Conservation (phyloP, 805 yeast genomes). For the Nakazawaea laoshanensis region DNA sequence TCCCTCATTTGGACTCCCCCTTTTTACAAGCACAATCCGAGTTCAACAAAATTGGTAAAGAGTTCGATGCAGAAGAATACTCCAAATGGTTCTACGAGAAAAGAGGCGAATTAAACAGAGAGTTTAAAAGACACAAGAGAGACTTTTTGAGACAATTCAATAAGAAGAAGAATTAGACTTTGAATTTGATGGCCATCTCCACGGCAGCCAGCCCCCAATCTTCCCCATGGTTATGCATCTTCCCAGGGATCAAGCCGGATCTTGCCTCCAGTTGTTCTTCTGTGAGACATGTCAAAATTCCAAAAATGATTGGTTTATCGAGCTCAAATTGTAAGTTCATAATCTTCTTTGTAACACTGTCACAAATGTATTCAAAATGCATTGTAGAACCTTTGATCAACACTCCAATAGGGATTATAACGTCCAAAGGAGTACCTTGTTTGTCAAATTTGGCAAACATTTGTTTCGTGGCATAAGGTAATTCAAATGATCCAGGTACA, state of each 20-base stretch:
- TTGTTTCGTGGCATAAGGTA: constrained; percentile 72
- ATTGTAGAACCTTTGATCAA: constrained; percentile 93
- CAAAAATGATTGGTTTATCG: constrained; percentile 80
- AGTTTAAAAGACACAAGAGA: constrained; percentile 64
- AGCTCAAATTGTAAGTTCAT: constrained; percentile 73
- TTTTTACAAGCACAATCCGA: constrained; percentile 82
- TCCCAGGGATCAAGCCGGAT: constrained; percentile 72
- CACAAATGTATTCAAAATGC: constrained; percentile 98
- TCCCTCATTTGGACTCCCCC: constrained; percentile 80
- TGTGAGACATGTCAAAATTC: constrained; percentile 86
- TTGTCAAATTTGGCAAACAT: constrained; percentile 35
- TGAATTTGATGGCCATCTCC: constrained; percentile 67
- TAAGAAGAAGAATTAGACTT: constrained; percentile 25
- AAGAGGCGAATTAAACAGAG: constrained; percentile 73
- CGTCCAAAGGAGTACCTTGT: constrained; percentile 54
- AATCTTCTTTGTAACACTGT: constrained; percentile 74
- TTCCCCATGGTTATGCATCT: constrained; percentile 91
- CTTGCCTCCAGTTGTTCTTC: constrained; percentile 91
- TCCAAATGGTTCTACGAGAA: constrained; percentile 75
- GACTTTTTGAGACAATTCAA: constrained; percentile 58
- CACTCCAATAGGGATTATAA: constrained; percentile 88
- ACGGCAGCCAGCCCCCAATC: constrained; percentile 99
- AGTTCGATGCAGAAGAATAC: constrained; percentile 33
- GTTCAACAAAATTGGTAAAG: constrained; percentile 45
- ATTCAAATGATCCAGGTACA: constrained; percentile 93